Conservation (phyloP, 2,329 filamentous ascomycete species). For the Cordyceps militaris region DNA sequence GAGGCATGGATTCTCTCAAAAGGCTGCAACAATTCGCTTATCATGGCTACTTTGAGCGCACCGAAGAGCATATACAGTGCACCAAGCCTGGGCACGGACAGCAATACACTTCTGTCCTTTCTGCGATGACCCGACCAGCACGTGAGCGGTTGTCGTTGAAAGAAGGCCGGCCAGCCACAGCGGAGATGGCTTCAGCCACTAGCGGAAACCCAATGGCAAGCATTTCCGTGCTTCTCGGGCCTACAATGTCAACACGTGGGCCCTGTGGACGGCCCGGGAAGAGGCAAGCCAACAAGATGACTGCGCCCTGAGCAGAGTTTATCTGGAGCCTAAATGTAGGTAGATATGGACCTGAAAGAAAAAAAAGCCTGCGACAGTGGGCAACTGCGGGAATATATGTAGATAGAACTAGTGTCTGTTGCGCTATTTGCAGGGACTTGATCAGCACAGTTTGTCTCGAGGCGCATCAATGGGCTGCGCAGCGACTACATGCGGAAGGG, state of each 20-base stretch:
- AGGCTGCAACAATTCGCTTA: not conserved
- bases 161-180: not conserved
- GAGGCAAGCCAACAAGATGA: not conserved
- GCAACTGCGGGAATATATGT: not conserved
- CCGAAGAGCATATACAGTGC: not conserved
- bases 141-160: not conserved
- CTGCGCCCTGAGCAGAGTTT: not conserved
- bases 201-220: not conserved
- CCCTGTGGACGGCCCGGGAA: no score
- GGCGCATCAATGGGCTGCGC: conserved; percentile 3
- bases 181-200: not conserved
- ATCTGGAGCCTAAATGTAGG: not conserved
- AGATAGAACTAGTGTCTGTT: not conserved
- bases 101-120: not conserved
- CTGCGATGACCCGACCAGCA: not conserved
- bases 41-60: not conserved
- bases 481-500: not conserved
- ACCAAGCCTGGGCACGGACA: no score
- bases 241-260: conserved; percentile 3
- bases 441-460: not conserved
- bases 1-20: no score
- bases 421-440: no score
- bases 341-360: not conserved
- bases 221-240: not conserved
- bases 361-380: not conserved